phyloP scores from a whole-genome alignment of 1,284 basidiomycete species.

The Mycena sp. region DNA sequence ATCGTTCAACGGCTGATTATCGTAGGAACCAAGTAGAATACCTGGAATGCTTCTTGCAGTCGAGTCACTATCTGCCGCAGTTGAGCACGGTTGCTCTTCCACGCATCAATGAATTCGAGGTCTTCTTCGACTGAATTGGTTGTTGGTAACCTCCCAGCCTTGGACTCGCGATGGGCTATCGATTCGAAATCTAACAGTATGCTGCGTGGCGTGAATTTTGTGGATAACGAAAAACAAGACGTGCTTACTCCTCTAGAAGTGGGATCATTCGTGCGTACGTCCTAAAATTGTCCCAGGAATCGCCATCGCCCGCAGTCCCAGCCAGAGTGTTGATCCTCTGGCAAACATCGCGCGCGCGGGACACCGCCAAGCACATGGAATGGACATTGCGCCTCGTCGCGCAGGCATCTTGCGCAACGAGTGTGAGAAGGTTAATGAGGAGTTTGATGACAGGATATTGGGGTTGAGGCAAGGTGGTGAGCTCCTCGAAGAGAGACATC shows the following conservation, averaged over 20 bases:
- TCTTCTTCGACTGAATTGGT: neutral
- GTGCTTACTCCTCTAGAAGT: neutral
- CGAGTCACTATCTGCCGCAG: neutral
- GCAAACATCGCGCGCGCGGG: constrained; percentile 1
- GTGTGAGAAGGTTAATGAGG: neutral
- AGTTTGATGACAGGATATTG: neutral
- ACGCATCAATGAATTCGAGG: constrained; percentile 8
- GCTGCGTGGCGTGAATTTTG: neutral
- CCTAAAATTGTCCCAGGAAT: constrained; percentile 5
- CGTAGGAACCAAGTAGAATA: neutral
- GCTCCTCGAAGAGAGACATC: constrained; percentile 18
- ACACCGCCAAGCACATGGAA: constrained; percentile 8
- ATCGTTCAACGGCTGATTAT: neutral
- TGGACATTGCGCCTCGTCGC: constrained; percentile 3
- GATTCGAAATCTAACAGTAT: constrained; percentile 7
- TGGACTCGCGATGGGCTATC: neutral
- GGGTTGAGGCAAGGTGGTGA: neutral
- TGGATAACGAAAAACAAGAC: neutral
- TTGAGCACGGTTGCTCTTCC: neutral
- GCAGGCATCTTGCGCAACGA: constrained; percentile 5
- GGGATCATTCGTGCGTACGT: neutral
- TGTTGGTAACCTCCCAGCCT: neutral
- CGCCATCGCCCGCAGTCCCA: neutral
- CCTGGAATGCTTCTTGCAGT: neutral
- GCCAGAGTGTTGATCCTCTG: neutral